Conservation (phyloP, 352 stramenopile genomes). For the Globisporangium splendens region DNA sequence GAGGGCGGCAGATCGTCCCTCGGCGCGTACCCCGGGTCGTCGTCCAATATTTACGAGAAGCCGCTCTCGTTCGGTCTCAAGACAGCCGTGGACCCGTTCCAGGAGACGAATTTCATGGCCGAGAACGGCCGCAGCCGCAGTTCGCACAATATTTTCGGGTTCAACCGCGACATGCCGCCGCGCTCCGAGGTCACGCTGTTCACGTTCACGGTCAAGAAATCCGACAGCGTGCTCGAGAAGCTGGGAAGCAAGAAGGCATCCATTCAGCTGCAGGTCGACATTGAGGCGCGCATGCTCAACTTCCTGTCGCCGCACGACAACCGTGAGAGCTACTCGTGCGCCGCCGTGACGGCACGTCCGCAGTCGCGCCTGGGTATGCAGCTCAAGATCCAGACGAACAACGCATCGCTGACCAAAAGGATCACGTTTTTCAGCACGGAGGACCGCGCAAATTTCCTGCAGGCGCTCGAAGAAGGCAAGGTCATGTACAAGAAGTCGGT, state of each 20-base stretch:
- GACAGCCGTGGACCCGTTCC: conserved; percentile 24
- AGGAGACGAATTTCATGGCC: conserved; percentile 41
- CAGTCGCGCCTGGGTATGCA: conserved; percentile 77
- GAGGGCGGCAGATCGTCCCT: conserved; percentile 42
- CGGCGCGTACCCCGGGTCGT: conserved; percentile 27
- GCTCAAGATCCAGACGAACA: conserved; percentile 81
- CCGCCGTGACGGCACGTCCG: conserved; percentile 71
- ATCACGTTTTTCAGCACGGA: conserved; percentile 84
- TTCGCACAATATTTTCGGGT: conserved; percentile 78
- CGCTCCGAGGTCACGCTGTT: conserved; percentile 75
- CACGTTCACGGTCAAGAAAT: conserved; percentile 86
- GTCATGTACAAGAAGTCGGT: conserved; percentile 68
- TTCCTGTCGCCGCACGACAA: conserved; percentile 76
- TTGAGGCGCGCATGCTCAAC: conserved; percentile 80
- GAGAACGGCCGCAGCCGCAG: conserved; percentile 70
- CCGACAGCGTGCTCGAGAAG: conserved; percentile 79
- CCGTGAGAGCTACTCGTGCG: conserved; percentile 78
- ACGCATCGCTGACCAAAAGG: conserved; percentile 76
- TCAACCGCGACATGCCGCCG: conserved; percentile 41
- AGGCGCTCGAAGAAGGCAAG: conserved; percentile 78
- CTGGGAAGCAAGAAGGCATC: conserved; percentile 77
- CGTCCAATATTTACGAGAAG: conserved; percentile 30
- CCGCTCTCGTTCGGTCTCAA: conserved; percentile 25
- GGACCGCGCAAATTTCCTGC: conserved; percentile 77
- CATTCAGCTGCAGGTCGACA: conserved; percentile 81